These are phyloP conservation scores for Clavulina sp. DNA, from an alignment of 768 basidiomycete species.

Conservation along the genomic window DNA sequence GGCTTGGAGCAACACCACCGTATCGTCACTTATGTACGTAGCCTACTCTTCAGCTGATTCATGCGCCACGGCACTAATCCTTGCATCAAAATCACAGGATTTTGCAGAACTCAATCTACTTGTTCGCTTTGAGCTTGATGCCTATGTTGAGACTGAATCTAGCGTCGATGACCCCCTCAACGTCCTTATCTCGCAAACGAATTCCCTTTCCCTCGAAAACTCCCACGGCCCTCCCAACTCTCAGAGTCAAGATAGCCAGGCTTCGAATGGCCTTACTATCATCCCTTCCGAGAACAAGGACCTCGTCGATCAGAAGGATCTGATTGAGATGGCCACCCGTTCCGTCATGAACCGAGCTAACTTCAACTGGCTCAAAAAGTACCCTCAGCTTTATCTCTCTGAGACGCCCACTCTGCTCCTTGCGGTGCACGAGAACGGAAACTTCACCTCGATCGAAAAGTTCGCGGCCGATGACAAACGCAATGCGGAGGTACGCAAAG, in stretches of 20 bases:
- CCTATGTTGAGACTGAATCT: neutral
- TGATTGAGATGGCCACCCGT: conserved; percentile 32
- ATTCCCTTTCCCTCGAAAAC: neutral
- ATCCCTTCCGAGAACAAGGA: neutral
- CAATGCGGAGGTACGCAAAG: too few species aligned
- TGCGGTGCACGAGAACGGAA: conserved; percentile 18
- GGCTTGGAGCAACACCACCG: conserved; percentile 40
- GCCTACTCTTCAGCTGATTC: too few species aligned
- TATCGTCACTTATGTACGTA: too few species aligned
- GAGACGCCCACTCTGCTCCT: conserved; percentile 30
- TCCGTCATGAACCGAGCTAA: conserved; percentile 17
- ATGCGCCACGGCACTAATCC: neutral
- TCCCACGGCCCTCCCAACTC: too few species aligned
- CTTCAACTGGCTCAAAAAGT: conserved; percentile 40
- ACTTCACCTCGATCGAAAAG: too few species aligned
- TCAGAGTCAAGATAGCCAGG: too few species aligned
- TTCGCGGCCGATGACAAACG: too few species aligned
- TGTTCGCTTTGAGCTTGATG: neutral
- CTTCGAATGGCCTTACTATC: neutral
- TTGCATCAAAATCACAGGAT: neutral
- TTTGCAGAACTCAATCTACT: neutral
- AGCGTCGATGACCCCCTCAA: neutral
- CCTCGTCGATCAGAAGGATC: conserved; percentile 25
- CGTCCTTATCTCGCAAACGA: neutral
- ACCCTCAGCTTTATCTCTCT: conserved; percentile 52